These are phyloP conservation scores for Entomophthora muscae DNA, from an alignment of 371 early-diverging fungal genomes.

Conservation along the genomic window DNA sequence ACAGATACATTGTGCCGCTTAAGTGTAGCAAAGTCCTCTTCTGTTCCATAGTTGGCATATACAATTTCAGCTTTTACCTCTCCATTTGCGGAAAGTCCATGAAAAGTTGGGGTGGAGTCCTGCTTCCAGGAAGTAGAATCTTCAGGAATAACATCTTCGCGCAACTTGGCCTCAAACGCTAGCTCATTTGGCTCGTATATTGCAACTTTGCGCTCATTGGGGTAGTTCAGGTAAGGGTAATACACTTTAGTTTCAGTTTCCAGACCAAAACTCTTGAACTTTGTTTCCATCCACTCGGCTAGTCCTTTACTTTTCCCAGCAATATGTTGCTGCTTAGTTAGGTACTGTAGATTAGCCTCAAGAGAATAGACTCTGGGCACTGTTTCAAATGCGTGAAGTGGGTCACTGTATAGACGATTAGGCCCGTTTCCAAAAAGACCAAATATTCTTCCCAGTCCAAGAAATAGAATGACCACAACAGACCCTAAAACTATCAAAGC, in stretches of 20 bases:
- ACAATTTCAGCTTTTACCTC: conserved; percentile 1
- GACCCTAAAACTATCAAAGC: background rate
- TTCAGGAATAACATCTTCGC: background rate
- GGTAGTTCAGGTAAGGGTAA: conserved; percentile 8
- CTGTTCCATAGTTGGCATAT: conserved; percentile 6
- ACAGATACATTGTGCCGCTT: background rate
- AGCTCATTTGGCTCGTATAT: background rate
- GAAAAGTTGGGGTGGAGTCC: background rate
- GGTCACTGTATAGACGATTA: background rate
- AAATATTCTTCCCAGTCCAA: background rate
- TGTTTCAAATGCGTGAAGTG: background rate
- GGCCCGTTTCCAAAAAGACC: background rate
- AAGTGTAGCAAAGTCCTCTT: conserved; percentile 1
- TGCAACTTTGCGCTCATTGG: background rate
- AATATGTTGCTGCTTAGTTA: conserved; percentile 1
- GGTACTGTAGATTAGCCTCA: background rate
- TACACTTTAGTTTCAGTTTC: background rate
- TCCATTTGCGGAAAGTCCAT: conserved; percentile 1
- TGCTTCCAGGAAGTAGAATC: background rate
- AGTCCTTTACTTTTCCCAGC: conserved; percentile 5
- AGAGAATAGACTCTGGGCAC: background rate
- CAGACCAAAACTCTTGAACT: background rate
- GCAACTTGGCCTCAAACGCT: background rate
- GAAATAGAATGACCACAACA: background rate
- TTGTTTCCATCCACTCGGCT: background rate